Conservation (phyloP, 345 rosid genomes). For the Geranium rotundifolium region DNA sequence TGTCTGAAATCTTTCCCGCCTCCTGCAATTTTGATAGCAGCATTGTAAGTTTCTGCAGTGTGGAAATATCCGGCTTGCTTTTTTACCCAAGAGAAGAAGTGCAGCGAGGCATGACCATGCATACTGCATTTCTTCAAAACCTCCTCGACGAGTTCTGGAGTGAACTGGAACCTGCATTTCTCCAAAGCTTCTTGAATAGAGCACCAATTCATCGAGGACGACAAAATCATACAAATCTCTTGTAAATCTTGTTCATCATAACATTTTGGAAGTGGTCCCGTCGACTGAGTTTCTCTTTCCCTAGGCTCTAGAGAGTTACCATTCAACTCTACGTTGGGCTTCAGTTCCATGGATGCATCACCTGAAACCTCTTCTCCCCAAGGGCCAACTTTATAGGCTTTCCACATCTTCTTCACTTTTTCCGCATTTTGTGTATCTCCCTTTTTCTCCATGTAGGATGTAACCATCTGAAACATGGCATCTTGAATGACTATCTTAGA, state of each 20-base stretch:
- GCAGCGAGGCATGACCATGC: slow-evolving; percentile 47
- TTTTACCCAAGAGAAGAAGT: slow-evolving; percentile 68
- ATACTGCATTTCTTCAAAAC: slow-evolving; percentile 30
- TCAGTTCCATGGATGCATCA: slow-evolving; percentile 9
- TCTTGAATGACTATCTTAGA: slow-evolving; percentile 35
- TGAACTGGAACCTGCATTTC: slow-evolving; percentile 35
- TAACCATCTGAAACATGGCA: slow-evolving; percentile 42
- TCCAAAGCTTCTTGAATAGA: slow-evolving; percentile 40
- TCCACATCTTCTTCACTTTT: slow-evolving; percentile 41
- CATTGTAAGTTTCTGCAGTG: slow-evolving; percentile 68
- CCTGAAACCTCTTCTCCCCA: slow-evolving; percentile 12
- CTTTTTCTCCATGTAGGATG: slow-evolving; percentile 46
- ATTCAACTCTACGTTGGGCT: slow-evolving; percentile 11
- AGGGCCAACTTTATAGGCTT: slow-evolving; percentile 12
- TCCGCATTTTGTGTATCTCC: slow-evolving; percentile 40
- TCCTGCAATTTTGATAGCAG: slow-evolving; percentile 78
- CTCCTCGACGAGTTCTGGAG: slow-evolving; percentile 57
- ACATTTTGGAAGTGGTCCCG: slow-evolving; percentile 12
- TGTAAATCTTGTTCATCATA: slow-evolving; percentile 18
- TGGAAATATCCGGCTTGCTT: slow-evolving; percentile 51
- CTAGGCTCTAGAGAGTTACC: slow-evolving; percentile 8
- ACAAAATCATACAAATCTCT: slow-evolving; percentile 39
- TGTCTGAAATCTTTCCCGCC: slow-evolving; percentile 65
- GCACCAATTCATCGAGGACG: slow-evolving; percentile 32
- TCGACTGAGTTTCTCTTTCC: slow-evolving; percentile 8